phyloP scores from a whole-genome alignment of 1,139 yeast species.

The Wickerhamomyces sp. region DNA sequence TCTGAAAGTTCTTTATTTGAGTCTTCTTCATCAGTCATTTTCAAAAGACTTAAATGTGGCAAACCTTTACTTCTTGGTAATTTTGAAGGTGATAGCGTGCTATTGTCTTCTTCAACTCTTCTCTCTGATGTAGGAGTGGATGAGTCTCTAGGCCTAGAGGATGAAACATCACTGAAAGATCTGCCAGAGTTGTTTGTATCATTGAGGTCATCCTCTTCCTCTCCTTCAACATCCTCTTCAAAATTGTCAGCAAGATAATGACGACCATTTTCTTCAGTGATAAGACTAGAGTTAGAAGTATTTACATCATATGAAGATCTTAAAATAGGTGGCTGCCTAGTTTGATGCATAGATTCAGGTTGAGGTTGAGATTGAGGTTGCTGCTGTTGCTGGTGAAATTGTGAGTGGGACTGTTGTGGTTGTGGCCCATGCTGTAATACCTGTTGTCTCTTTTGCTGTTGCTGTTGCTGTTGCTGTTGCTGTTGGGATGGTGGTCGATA shows the following conservation, averaged over 20 bases:
- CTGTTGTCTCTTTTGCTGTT: too few relatives aligned
- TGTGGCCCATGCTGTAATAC: too few relatives aligned
- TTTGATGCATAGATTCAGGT: neutral
- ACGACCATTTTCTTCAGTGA: slow-evolving; percentile 5
- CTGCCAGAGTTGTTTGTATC: slow-evolving; percentile 1
- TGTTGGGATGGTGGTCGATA: neutral
- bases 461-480: slow-evolving; percentile 1
- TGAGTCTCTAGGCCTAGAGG: slow-evolving; percentile 7
- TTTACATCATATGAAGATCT: neutral
- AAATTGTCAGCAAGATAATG: slow-evolving; percentile 16
- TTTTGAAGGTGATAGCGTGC: slow-evolving; percentile 17
- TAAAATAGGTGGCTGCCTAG: neutral
- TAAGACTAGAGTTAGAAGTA: neutral
- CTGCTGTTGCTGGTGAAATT: slow-evolving; percentile 1
- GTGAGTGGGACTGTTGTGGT: slow-evolving; percentile 4
- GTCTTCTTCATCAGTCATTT: slow-evolving; percentile 18
- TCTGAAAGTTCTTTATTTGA: slow-evolving; percentile 1
- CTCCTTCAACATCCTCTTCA: slow-evolving; percentile 5
- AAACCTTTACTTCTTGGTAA: slow-evolving; percentile 20
- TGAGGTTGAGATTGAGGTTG: too few relatives aligned
- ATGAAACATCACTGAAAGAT: slow-evolving; percentile 4
- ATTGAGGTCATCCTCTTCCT: neutral
- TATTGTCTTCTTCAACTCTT: neutral
- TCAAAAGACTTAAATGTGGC: slow-evolving; percentile 22
- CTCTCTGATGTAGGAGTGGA: slow-evolving; percentile 9